These are phyloP conservation scores for Conticribra guillardii DNA, from an alignment of 108 stramenopile genomes.

Conservation along the genomic window DNA sequence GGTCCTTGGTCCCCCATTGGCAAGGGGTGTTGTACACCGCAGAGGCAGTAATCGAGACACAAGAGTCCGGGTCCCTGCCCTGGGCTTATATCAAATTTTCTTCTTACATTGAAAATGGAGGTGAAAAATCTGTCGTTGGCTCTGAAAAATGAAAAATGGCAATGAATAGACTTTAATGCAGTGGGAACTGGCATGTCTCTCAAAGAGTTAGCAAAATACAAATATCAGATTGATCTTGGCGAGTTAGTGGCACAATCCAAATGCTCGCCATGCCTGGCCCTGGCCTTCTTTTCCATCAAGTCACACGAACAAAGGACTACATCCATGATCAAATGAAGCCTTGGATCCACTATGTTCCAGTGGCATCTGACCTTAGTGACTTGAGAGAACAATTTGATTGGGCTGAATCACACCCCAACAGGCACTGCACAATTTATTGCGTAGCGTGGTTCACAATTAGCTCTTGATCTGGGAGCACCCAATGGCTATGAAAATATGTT, in stretches of 20 bases:
- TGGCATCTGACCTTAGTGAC: conserved; percentile 31
- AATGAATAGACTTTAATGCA: conserved; percentile 20
- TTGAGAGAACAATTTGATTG: conserved; percentile 43
- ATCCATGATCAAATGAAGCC: conserved; percentile 24
- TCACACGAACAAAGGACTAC: conserved; percentile 32
- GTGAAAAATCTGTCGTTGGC: not conserved
- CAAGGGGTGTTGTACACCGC: conserved; percentile 33
- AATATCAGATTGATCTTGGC: conserved; percentile 40
- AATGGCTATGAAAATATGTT: conserved; percentile 14
- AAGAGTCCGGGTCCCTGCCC: not conserved
- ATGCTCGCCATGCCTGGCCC: conserved; percentile 42
- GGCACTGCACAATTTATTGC: conserved; percentile 27
- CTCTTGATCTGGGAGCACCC: conserved; percentile 5
- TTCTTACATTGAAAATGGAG: not conserved
- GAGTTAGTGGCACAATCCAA: conserved; percentile 27
- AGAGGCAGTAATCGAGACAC: conserved; percentile 5
- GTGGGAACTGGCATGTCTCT: conserved; percentile 16
- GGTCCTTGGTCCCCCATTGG: conserved; percentile 29
- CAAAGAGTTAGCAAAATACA: conserved; percentile 21
- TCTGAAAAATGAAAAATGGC: conserved; percentile 16
- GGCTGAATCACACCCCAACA: conserved; percentile 33
- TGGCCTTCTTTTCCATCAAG: conserved; percentile 44
- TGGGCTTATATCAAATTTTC: conserved; percentile 31
- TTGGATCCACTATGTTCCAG: conserved; percentile 34
- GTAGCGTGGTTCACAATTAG: conserved; percentile 17